Conservation (phyloP, 2,329 filamentous ascomycete species). For the Lithohypha guttulata region DNA sequence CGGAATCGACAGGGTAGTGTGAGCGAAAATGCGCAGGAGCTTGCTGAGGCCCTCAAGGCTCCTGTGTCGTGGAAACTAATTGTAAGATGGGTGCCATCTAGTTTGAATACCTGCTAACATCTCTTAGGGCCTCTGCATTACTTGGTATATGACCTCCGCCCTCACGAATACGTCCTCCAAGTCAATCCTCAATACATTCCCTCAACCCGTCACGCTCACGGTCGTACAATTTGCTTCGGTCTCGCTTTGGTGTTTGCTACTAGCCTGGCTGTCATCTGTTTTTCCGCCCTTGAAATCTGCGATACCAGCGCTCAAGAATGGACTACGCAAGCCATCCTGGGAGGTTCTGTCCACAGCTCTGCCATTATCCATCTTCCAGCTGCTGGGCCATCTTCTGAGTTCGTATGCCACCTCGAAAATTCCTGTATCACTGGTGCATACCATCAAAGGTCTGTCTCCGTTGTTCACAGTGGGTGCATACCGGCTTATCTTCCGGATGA, state of each 20-base stretch:
- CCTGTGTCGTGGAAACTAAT: conserved; percentile 81
- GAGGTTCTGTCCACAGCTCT: conserved; percentile 79
- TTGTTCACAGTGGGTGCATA: conserved; percentile 93
- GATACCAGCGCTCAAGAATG: conserved; percentile 70
- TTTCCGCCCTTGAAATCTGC: conserved; percentile 60
- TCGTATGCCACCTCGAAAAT: conserved; percentile 91
- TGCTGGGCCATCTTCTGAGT: conserved; percentile 84
- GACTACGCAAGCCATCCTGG: conserved; percentile 67
- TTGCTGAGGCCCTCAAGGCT: conserved; percentile 80
- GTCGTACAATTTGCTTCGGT: conserved; percentile 91
- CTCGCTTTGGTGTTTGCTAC: conserved; percentile 70
- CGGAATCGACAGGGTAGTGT: conserved; percentile 72
- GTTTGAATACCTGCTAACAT: conserved; percentile 16
- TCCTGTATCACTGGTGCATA: conserved; percentile 92
- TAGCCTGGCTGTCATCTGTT: conserved; percentile 62
- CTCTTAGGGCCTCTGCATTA: conserved; percentile 63
- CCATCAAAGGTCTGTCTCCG: conserved; percentile 93
- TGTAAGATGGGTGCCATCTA: conserved; percentile 36
- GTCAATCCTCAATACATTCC: conserved; percentile 83
- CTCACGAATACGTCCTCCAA: conserved; percentile 97
- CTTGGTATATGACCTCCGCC: conserved; percentile 94
- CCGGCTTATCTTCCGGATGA: conserved; percentile 75
- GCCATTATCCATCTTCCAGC: conserved; percentile 86
- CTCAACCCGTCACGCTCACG: conserved; percentile 83
- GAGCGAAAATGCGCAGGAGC: conserved; percentile 83